These are phyloP conservation scores for Fusarium sp. DNA, from an alignment of 2,329 filamentous ascomycete species.

Conservation along the genomic window DNA sequence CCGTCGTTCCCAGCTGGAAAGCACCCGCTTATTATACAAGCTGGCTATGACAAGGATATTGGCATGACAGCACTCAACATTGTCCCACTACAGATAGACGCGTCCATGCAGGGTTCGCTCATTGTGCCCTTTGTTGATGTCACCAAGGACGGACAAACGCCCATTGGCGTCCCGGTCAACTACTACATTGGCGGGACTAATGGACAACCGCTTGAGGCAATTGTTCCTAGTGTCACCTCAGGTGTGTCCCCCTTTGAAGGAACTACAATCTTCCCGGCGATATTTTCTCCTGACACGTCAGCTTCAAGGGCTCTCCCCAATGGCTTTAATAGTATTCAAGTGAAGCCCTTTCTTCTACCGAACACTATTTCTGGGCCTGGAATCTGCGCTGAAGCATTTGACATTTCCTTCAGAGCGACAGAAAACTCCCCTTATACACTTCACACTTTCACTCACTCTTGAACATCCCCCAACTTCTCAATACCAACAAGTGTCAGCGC, in stretches of 20 bases:
- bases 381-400: slow-evolving; percentile 11
- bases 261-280: background rate
- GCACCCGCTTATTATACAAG: slow-evolving; percentile 6
- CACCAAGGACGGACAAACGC: background rate
- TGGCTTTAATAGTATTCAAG: background rate
- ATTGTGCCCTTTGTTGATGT: slow-evolving; percentile 12
- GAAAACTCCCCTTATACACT: background rate
- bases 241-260: slow-evolving; percentile 8
- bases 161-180: background rate
- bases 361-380: slow-evolving; percentile 11
- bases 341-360: slow-evolving; percentile 4
- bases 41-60: slow-evolving; percentile 6
- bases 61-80: slow-evolving; percentile 16
- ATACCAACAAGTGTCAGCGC: slow-evolving; percentile 9
- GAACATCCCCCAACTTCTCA: slow-evolving; percentile 6
- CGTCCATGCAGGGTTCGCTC: slow-evolving; percentile 7
- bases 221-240: slow-evolving; percentile 1
- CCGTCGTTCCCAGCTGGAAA: slow-evolving; percentile 11
- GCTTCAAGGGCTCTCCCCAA: background rate
- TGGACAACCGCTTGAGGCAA: background rate
- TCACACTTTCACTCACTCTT: slow-evolving; percentile 13
- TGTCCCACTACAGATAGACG: background rate
- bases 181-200: slow-evolving; percentile 9
- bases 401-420: background rate
- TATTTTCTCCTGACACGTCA: background rate